These are phyloP conservation scores for Cephaloascus fragrans DNA, from an alignment of 805 yeast species.

Conservation along the genomic window DNA sequence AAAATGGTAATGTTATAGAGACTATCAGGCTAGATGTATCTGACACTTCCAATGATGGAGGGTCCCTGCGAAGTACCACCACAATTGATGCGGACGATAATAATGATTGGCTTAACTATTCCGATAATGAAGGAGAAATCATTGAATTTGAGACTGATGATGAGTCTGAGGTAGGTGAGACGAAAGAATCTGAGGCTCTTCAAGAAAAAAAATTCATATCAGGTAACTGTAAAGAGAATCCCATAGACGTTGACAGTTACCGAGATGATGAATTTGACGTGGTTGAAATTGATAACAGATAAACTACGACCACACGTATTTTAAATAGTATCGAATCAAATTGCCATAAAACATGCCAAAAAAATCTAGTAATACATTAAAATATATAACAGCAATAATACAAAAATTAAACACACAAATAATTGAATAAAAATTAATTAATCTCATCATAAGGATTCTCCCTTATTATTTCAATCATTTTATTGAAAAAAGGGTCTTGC, in stretches of 20 bases:
- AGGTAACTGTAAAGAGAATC: background rate
- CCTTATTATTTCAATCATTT: background rate
- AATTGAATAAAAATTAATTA: no score
- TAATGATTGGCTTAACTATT: constrained; percentile 1
- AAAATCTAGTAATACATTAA: no score
- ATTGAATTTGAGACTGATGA: background rate
- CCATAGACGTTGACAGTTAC: background rate
- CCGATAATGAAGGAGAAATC: background rate
- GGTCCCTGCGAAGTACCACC: background rate
- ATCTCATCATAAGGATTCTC: background rate
- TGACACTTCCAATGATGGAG: background rate
- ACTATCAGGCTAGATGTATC: background rate
- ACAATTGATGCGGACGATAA: constrained; percentile 4
- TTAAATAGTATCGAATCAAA: no score
- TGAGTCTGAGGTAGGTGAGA: no score
- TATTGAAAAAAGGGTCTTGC: background rate
- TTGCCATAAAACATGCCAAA: no score
- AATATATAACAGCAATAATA: no score
- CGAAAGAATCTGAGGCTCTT: no score
- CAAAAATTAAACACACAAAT: no score
- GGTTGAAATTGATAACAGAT: no score
- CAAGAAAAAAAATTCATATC: no score
- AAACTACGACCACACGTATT: no score
- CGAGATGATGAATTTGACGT: no score
- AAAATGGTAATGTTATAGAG: background rate